These are phyloP conservation scores for Phytopythium chamaehyphon DNA, from an alignment of 352 stramenopile genomes.

Conservation along the genomic window DNA sequence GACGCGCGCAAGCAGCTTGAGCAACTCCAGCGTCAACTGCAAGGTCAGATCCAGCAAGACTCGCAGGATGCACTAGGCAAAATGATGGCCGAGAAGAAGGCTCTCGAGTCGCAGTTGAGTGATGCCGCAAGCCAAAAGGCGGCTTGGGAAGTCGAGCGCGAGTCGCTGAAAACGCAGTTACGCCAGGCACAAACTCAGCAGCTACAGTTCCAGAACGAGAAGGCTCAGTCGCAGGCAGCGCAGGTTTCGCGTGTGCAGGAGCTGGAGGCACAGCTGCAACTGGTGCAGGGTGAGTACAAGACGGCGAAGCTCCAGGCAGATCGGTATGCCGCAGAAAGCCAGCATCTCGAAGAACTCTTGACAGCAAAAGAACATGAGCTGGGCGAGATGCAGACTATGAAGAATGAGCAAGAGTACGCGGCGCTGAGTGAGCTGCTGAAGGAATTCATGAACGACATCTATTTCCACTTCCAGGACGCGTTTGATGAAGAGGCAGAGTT, in stretches of 20 bases:
- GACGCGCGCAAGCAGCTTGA: conserved; percentile 57
- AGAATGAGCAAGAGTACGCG: conserved; percentile 49
- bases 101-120: conserved; percentile 37
- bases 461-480: conserved; percentile 82
- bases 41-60: conserved; percentile 55
- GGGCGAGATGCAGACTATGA: conserved; percentile 31
- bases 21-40: conserved; percentile 48
- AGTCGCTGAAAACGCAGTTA: conserved; percentile 41
- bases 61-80: conserved; percentile 43
- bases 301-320: conserved; percentile 47
- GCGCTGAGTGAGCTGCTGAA: conserved; percentile 70
- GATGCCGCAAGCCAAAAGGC: conserved; percentile 37
- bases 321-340: conserved; percentile 27
- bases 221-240: conserved; percentile 32
- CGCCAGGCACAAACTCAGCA: conserved; percentile 45
- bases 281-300: conserved; percentile 31
- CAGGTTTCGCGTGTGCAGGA: conserved; percentile 49
- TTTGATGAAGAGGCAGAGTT: conserved; percentile 84
- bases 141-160: conserved; percentile 51
- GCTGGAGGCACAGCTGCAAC: conserved; percentile 45
- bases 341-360: conserved; percentile 48
- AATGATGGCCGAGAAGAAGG: conserved; percentile 38
- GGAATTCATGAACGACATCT: conserved; percentile 88
- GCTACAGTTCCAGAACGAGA: conserved; percentile 58
- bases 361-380: conserved; percentile 47